Evolutionary conservation across 202 grass and related monocot species (phyloP), one percentile per base, ranked within the genome.

Genomic region (Zoysia matrella): DNA sequence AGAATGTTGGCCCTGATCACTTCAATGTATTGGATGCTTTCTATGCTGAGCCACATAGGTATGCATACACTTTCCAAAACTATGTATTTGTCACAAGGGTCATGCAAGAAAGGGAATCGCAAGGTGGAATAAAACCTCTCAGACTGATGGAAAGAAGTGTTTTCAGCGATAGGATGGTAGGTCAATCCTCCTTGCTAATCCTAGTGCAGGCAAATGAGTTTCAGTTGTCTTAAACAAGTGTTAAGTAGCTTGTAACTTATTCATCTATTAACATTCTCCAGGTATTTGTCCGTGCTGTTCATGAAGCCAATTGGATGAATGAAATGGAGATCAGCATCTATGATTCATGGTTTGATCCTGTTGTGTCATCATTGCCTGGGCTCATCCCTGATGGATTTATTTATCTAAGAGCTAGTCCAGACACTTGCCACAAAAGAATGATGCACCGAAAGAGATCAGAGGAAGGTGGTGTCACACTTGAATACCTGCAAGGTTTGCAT

Each of bases 81-180:
- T 36, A 36, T 36, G 96, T 96, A 11, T 99, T 99, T 85, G 91
- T 96, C 65, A 99, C 96, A 0, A 92, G 96, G 75, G 77, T 99
- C 47, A 94, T 99, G 96, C 96, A 99, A 87, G 96, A 99, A 86
- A 96, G 96, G 81, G 96, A 96, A 80, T 93, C 92, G 15, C 86
- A 91, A 79, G 83, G 64, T 83, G 93, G 91, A 75, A 88, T 94
- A 77, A 96, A 99, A 83, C 96, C 93, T 75, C 93, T 99, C 74
- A 94, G 96, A 88, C 77, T 99, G 71, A 96, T 99, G 96, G 96
- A 99, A 84, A 87, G 96, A 92, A 96, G 96, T 36, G 87, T 99
- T 76, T 99, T 99, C 80, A 99, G 91, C 75, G 96, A 99, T 75
- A 88, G 87, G 78, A 99, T 99, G 96, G 93, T 99, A 90, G 83